These are phyloP conservation scores for Cryphonectria parasitica DNA, from an alignment of 2,329 filamentous ascomycete species.

Conservation along the genomic window DNA sequence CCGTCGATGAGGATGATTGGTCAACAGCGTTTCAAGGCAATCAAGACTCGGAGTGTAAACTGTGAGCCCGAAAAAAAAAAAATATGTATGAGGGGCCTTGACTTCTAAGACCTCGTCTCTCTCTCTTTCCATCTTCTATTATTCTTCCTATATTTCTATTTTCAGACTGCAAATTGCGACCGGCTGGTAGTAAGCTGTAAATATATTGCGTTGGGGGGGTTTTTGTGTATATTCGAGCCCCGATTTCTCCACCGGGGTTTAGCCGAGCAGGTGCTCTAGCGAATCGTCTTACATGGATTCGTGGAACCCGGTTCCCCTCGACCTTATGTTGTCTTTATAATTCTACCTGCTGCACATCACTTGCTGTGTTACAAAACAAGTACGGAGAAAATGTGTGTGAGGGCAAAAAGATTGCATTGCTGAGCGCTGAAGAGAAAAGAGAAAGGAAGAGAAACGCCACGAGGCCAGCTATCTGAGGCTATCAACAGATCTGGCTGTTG, in stretches of 20 bases:
- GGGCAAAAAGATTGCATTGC: too few relatives aligned
- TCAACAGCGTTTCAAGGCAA: background rate
- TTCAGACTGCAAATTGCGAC: background rate
- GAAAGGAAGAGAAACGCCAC: too few relatives aligned
- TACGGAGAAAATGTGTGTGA: too few relatives aligned
- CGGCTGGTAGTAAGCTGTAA: background rate
- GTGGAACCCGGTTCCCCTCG: background rate
- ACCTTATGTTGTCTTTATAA: background rate
- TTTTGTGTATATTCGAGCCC: background rate
- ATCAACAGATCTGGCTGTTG: too few relatives aligned
- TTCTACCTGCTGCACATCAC: too few relatives aligned
- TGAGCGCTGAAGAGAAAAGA: too few relatives aligned
- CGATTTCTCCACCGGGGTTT: background rate
- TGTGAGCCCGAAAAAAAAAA: background rate
- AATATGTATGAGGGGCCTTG: background rate
- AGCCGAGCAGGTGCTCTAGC: background rate
- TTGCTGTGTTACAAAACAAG: too few relatives aligned
- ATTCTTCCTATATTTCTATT: too few relatives aligned
- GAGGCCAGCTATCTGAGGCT: too few relatives aligned
- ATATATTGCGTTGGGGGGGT: background rate
- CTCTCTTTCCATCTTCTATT: too few relatives aligned
- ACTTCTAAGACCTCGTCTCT: background rate
- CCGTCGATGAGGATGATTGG: background rate
- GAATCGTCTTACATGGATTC: conserved; percentile 4
- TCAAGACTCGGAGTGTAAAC: background rate